Evolutionary conservation across 192 early-diverging fungal genomes (phyloP).

Genomic region (Hyaloraphidium curvatum): DNA sequence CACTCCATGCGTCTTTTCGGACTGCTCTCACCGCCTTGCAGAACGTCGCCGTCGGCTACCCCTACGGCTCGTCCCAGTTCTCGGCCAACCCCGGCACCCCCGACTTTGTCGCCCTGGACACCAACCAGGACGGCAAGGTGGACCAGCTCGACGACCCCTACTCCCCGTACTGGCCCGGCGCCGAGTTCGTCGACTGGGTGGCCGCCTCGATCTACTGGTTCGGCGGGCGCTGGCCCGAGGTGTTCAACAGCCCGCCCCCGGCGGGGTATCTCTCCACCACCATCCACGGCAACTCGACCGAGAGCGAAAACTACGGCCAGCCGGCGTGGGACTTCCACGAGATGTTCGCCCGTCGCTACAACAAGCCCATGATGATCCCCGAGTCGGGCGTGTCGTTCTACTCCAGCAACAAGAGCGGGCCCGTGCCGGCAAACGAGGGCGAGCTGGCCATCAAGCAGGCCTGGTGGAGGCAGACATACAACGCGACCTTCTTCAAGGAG

Average conservation of each 20-base stretch:
- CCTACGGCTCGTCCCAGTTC: background rate
- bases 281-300: too few species aligned
- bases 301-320: background rate
- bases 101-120: constrained; percentile 1
- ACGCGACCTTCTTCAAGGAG: constrained; percentile 14
- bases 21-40: too few species aligned
- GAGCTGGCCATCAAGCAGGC: constrained; percentile 17
- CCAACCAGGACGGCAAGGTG: background rate
- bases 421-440: constrained; percentile 5
- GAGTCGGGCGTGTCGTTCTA: constrained; percentile 10
- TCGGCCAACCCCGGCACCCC: background rate
- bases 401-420: background rate
- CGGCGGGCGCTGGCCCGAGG: background rate
- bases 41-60: background rate
- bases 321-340: constrained; percentile 12
- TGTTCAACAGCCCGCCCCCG: background rate
- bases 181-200: constrained; percentile 1
- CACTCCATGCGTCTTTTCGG: too few species aligned
- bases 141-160: background rate
- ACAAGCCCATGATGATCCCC: constrained; percentile 15
- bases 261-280: too few species aligned
- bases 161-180: background rate
- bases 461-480: constrained; percentile 18
- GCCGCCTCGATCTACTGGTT: constrained; percentile 5
- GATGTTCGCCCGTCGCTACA: constrained; percentile 3